Conservation (phyloP, 1,139 yeast genomes). For the Taphrina confusa region DNA sequence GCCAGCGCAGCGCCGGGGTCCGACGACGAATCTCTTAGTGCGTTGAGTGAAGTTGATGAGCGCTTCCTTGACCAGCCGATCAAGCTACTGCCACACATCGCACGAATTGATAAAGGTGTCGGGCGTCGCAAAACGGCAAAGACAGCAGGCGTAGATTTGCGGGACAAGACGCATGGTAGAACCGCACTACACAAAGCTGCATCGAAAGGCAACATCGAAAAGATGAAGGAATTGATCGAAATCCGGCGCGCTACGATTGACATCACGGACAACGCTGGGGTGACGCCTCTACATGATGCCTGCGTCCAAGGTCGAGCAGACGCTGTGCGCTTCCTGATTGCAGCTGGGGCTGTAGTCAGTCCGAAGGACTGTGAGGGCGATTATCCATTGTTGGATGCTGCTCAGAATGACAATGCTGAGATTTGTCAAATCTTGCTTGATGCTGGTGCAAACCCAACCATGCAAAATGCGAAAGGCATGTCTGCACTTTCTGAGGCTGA, state of each 20-base stretch:
- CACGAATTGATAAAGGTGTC: not conserved
- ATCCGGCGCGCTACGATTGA: constrained; percentile 10
- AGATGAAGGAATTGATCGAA: constrained; percentile 16
- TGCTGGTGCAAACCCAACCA: constrained; percentile 31
- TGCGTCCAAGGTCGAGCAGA: constrained; percentile 13
- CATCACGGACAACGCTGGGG: constrained; percentile 29
- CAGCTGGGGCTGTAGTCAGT: constrained; percentile 13
- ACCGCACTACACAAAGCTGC: constrained; percentile 27
- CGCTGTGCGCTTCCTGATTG: constrained; percentile 5
- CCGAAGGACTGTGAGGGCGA: constrained; percentile 32
- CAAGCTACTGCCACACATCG: not conserved
- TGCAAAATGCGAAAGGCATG: constrained; percentile 27
- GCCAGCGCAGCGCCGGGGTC: not conserved
- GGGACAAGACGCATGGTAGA: constrained; percentile 31
- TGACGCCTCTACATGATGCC: constrained; percentile 28
- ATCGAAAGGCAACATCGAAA: constrained; percentile 14
- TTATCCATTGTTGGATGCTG: constrained; percentile 30
- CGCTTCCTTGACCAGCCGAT: constrained; percentile 2
- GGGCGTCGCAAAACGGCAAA: not conserved
- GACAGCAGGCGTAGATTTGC: constrained; percentile 6
- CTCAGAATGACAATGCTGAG: constrained; percentile 21
- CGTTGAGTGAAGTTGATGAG: constrained; percentile 19
- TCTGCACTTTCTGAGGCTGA: constrained; percentile 31
- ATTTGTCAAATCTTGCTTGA: constrained; percentile 24
- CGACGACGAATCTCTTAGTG: constrained; percentile 18